Conservation (phyloP, 2,329 filamentous ascomycete genomes). For the Aspergillus uvarum region DNA sequence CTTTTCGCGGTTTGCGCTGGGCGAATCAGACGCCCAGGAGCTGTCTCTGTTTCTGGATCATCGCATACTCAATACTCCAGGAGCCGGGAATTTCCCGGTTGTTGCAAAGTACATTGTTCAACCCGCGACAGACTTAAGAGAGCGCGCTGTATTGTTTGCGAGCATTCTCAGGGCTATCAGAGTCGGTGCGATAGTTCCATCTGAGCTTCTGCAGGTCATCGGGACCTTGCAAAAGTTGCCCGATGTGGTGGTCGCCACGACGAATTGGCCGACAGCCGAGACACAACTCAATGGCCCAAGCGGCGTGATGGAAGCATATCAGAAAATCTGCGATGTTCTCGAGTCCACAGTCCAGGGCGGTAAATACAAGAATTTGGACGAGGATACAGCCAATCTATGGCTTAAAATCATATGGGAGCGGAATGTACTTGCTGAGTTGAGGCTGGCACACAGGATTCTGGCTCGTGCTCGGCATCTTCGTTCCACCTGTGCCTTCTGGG, state of each 20-base stretch:
- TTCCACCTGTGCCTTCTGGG: constrained; percentile 21
- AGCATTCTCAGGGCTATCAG: not conserved
- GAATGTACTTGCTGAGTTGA: constrained; percentile 15
- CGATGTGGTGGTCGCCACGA: not conserved
- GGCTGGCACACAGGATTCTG: constrained; percentile 33
- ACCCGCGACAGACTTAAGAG: constrained; percentile 9
- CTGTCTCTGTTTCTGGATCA: constrained; percentile 37
- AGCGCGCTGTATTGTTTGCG: not conserved
- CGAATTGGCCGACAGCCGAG: not conserved
- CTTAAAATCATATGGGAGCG: constrained; percentile 28
- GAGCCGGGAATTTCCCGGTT: constrained; percentile 36
- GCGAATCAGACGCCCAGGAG: constrained; percentile 22
- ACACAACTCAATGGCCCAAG: constrained; percentile 11
- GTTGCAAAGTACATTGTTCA: constrained; percentile 28
- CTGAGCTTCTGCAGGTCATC: not conserved
- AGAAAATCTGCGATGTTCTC: constrained; percentile 40
- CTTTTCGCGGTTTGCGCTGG: constrained; percentile 18
- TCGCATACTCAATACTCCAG: constrained; percentile 35
- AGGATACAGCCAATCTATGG: constrained; percentile 33
- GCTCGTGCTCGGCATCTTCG: constrained; percentile 25
- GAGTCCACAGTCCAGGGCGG: constrained; percentile 34
- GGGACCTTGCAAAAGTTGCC: not conserved
- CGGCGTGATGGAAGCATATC: constrained; percentile 23
- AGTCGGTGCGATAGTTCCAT: not conserved
- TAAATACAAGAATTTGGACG: constrained; percentile 33